Conservation (phyloP, 768 basidiomycete genomes). For the Lyophyllum semitale region DNA sequence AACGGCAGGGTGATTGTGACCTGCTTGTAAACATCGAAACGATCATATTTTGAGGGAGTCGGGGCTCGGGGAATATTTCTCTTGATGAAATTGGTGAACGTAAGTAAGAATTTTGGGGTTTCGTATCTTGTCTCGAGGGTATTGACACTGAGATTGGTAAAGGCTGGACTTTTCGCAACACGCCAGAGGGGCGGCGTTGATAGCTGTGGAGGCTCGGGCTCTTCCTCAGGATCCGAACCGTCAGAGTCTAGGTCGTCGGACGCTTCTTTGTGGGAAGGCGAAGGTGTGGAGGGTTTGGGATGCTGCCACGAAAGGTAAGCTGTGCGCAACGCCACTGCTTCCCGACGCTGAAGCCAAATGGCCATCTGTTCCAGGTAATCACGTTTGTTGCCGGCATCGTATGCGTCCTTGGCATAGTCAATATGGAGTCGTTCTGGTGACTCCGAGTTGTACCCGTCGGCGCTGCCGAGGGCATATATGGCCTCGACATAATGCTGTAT, state of each 20-base stretch:
- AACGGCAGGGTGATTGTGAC: not conserved
- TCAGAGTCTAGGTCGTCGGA: too few species aligned
- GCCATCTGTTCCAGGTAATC: conserved; percentile 35
- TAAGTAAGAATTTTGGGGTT: too few species aligned
- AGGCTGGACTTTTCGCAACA: too few species aligned
- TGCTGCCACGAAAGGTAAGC: conserved; percentile 28
- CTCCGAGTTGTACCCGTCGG: not conserved
- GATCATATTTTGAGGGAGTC: conserved; percentile 2
- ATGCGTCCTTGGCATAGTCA: too few species aligned
- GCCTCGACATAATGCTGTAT: not conserved
- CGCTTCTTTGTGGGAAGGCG: too few species aligned
- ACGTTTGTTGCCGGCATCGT: conserved; percentile 20
- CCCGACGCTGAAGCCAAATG: conserved; percentile 29
- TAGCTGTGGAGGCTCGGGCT: not conserved
- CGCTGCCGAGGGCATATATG: not conserved
- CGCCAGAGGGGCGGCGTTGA: conserved; percentile 4
- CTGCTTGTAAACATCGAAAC: conserved; percentile 12
- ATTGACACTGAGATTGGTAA: too few species aligned
- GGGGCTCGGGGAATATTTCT: not conserved
- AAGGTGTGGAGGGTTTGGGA: too few species aligned
- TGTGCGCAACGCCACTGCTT: conserved; percentile 22
- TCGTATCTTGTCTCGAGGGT: conserved; percentile 6
- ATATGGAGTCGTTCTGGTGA: too few species aligned
- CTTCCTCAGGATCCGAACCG: too few species aligned
- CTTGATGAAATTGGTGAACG: conserved; percentile 12